Evolutionary conservation across 2,329 filamentous ascomycete genomes (phyloP), one percentile per base, ranked within the genome.

Genomic region (Trichophyton benhamiae): DNA sequence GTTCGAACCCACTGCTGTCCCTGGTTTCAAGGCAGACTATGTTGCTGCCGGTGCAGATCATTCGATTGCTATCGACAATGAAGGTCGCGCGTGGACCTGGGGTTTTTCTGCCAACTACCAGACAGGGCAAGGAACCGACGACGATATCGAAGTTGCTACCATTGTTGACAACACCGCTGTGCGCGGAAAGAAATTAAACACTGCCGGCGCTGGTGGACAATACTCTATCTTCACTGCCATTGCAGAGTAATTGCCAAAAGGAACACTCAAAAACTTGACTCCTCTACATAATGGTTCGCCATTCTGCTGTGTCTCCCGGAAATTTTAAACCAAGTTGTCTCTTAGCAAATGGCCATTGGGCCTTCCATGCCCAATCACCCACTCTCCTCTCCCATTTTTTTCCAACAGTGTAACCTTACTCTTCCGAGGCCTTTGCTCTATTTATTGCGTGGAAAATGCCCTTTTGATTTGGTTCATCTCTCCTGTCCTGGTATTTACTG

Each of bases 141-240:
- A 94, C 58, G 90, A 96, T 67, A 82, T 96, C 33, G 81, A 87
- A 66, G 80, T 83, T 25, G 89, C 91, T 0, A 94, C 87, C 0
- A 69, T 86, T 57, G 88, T 96, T 61, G 88, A 95, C 69, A 96
- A 96, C 77, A 88, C 86, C 11, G 91, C 90, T 48, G 83, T 94
- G 30, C 82, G 85, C 33, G 88, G 83, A 48, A 86, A 87, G 75
- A 84, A 86, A 72, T 80, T 96, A 49, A 80, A 85, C 38, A 89
- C 82, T 75, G 88, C 88, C n/a, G 89, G 88, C 49, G 87, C 87
- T n/a, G 91, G 92, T 66, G 91, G 91, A 3, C 91, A 96, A 71
- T 96, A 75, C 67, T 77, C 75, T 9, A 71, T 77, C 13, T 70
- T 77, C 58, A 65, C 62, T 13, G 53, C 25, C 2, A 41, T 27